phyloP scores from a whole-genome alignment of 2,329 filamentous ascomycete species.

The Neopestalotiopsis rosae region DNA sequence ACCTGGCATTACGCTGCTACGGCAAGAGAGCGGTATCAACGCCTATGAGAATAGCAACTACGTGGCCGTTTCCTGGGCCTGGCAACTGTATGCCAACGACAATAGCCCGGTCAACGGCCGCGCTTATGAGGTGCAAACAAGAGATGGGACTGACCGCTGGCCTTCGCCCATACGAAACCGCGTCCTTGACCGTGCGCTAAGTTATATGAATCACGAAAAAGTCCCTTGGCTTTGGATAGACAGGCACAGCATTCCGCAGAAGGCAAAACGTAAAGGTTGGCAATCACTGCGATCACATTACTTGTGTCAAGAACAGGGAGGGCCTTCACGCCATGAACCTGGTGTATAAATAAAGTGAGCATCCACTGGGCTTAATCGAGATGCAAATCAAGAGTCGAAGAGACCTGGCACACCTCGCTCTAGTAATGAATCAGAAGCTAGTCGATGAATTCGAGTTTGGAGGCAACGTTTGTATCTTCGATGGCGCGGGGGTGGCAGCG shows the following conservation, averaged over 20 bases:
- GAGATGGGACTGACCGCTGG: neutral
- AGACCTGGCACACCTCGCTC: constrained; percentile 25
- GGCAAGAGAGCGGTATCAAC: neutral
- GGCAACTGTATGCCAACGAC: neutral
- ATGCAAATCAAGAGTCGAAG: constrained; percentile 21
- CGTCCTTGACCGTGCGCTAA: constrained; percentile 14
- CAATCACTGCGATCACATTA: constrained; percentile 22
- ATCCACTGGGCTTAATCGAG: constrained; percentile 36
- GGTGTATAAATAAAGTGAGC: constrained; percentile 35
- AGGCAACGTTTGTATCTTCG: neutral
- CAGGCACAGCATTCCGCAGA: constrained; percentile 16
- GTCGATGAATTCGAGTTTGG: constrained; percentile 11
- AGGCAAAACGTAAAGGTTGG: constrained; percentile 22
- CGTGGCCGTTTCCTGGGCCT: too few relatives aligned
- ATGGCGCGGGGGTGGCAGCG: neutral
- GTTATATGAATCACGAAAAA: constrained; percentile 13
- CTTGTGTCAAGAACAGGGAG: constrained; percentile 30
- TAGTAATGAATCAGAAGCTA: constrained; percentile 26
- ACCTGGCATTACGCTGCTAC: too few relatives aligned
- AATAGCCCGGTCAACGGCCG: too few relatives aligned
- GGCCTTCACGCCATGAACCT: constrained; percentile 39
- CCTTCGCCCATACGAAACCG: constrained; percentile 12
- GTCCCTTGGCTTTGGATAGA: constrained; percentile 19
- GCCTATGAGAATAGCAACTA: too few relatives aligned
- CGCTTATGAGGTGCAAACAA: neutral